A percentile compares a stretch with the other conserved stretches of the same genome.
Evolutionary conservation across 257 asterid genomes (phyloP).

Genomic region (Linderniella brevidens): DNA sequence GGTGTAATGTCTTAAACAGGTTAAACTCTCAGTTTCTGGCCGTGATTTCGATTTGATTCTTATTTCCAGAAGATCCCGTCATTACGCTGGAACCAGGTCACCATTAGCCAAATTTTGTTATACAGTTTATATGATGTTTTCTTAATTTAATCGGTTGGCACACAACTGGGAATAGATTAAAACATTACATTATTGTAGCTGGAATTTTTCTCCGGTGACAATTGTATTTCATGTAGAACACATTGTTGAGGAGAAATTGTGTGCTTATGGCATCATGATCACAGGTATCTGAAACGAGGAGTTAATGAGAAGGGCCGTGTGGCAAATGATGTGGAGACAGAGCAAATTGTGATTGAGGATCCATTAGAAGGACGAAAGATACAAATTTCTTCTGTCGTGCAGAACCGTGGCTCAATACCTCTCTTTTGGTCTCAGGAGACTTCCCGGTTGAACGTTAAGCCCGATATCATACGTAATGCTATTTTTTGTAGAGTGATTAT

Average conservation of each 20-base stretch:
- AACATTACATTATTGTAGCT: too few relatives aligned
- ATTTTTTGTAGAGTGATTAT: constrained; percentile 7
- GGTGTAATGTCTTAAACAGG: constrained; percentile 23
- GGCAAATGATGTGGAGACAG: constrained; percentile 96
- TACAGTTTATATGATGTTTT: too few relatives aligned
- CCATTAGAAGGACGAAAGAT: constrained; percentile 30
- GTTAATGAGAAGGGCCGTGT: constrained; percentile 92
- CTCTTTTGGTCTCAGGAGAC: constrained; percentile 98
- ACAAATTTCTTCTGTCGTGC: constrained; percentile 76
- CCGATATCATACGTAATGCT: constrained; percentile 60
- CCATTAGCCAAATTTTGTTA: constrained; percentile 1
- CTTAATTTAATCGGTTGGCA: too few relatives aligned
- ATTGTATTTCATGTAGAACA: too few relatives aligned
- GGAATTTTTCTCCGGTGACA: too few relatives aligned
- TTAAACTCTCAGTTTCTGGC: constrained; percentile 39
- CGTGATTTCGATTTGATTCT: constrained; percentile 49
- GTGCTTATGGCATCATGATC: too few relatives aligned
- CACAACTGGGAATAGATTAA: too few relatives aligned
- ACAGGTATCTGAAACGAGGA: constrained; percentile 79
- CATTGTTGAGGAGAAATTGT: too few relatives aligned
- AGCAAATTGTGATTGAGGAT: constrained; percentile 77
- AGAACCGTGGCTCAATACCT: constrained; percentile 90
- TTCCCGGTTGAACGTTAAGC: constrained; percentile 68
- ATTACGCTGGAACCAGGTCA: constrained; percentile 96
- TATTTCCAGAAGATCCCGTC: constrained; percentile 90